phyloP scores from a whole-genome alignment of 495 filamentous ascomycete genomes.

The Penicillium waksmanii region DNA sequence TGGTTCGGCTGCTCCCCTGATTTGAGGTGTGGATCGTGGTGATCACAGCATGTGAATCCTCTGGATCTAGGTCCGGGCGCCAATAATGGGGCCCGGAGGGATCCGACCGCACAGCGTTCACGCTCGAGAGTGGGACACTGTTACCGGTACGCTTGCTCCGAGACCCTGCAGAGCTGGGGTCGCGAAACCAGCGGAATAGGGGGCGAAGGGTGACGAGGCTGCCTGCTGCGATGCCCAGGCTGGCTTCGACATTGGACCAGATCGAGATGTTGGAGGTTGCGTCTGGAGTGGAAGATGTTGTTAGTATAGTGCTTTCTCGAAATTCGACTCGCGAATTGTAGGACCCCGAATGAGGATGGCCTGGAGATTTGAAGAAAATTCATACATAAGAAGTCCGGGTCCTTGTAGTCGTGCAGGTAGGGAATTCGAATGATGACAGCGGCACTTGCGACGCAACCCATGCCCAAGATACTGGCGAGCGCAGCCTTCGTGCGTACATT shows the following conservation, averaged over 20 bases:
- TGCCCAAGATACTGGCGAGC: conserved; percentile 41
- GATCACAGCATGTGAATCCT: conserved; percentile 30
- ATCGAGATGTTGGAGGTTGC: conserved; percentile 49
- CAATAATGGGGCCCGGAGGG: conserved; percentile 34
- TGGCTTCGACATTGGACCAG: conserved; percentile 51
- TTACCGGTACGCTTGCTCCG: conserved; percentile 33
- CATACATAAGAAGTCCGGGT: conserved; percentile 22
- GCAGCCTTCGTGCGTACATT: conserved; percentile 38
- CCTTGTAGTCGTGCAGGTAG: conserved; percentile 23
- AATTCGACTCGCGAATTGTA: not conserved
- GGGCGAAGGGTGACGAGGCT: conserved; percentile 53
- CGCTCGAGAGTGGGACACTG: conserved; percentile 40
- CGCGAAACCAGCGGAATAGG: conserved; percentile 50
- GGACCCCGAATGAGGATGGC: not conserved
- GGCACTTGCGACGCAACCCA: conserved; percentile 46
- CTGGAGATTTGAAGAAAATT: not conserved
- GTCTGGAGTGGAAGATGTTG: conserved; percentile 23
- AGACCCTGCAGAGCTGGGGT: conserved; percentile 33
- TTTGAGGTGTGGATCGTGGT: conserved; percentile 40
- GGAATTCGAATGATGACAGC: conserved; percentile 46
- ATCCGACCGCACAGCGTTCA: conserved; percentile 28
- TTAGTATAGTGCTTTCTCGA: conserved; percentile 15
- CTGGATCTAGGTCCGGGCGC: conserved; percentile 37
- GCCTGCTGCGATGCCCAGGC: conserved; percentile 51
- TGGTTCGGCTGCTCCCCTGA: conserved; percentile 35